phyloP scores from a whole-genome alignment of 2,329 filamentous ascomycete species.

The Alternaria brassicicola region DNA sequence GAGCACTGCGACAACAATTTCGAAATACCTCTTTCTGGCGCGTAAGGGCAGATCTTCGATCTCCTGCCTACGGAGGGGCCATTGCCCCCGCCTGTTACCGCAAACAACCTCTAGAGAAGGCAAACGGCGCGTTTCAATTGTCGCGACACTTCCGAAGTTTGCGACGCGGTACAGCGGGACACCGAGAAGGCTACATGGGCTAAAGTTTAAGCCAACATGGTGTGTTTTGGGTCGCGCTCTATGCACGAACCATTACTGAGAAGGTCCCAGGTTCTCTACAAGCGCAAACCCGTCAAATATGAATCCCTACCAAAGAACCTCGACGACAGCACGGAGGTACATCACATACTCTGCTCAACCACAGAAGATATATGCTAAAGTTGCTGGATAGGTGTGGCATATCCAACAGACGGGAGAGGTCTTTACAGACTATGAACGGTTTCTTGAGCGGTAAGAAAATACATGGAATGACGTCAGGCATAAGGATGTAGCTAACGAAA shows the following conservation, averaged over 20 bases:
- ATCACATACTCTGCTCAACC: slow-evolving; percentile 32
- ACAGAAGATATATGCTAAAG: slow-evolving; percentile 36
- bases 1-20: slow-evolving; percentile 42
- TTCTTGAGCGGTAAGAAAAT: slow-evolving; percentile 73
- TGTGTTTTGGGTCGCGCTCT: slow-evolving; percentile 26
- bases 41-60: slow-evolving; percentile 22
- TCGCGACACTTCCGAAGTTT: slow-evolving; percentile 36
- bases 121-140: slow-evolving; percentile 19
- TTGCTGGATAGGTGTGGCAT: slow-evolving; percentile 75
- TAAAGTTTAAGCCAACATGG: slow-evolving; percentile 39
- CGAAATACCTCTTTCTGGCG: slow-evolving; percentile 26
- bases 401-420: slow-evolving; percentile 90
- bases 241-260: slow-evolving; percentile 22
- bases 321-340: slow-evolving; percentile 83
- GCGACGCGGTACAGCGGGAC: slow-evolving; percentile 34
- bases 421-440: slow-evolving; percentile 87
- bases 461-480: slow-evolving; percentile 28
- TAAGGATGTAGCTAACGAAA: slow-evolving; percentile 24
- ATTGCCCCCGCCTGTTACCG: slow-evolving; percentile 7
- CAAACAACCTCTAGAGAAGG: slow-evolving; percentile 1
- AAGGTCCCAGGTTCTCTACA: slow-evolving; percentile 79
- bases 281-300: slow-evolving; percentile 91
- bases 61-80: slow-evolving; percentile 16
- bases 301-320: slow-evolving; percentile 73
- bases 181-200: slow-evolving; percentile 39